Evolutionary conservation across 2,329 filamentous ascomycete species (phyloP).

Genomic region (Blastomyces gilchristii): DNA sequence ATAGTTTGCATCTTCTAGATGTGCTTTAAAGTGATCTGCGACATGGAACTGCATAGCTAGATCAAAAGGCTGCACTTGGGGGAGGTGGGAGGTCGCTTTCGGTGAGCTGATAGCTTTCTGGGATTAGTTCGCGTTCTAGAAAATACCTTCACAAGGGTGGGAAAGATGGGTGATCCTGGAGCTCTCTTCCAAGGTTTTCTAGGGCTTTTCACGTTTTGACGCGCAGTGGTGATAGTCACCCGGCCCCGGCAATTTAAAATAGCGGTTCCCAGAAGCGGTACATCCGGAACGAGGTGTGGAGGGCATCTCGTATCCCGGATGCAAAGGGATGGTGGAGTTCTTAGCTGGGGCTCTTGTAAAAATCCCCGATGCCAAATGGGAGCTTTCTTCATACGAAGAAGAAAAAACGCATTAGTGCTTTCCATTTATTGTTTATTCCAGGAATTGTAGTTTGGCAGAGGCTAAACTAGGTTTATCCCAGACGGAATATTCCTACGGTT

Average conservation of each 20-base stretch:
- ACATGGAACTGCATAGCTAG: slow-evolving; percentile 6
- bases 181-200: too few relatives aligned
- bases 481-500: not conserved
- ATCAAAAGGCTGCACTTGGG: not conserved
- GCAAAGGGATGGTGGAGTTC: not conserved
- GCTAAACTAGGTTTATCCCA: not conserved
- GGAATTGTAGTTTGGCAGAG: not conserved
- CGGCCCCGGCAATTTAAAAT: not conserved
- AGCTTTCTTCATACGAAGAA: not conserved
- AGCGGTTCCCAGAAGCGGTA: not conserved
- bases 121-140: not conserved
- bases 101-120: not conserved
- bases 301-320: not conserved
- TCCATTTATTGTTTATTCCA: slow-evolving; percentile 3
- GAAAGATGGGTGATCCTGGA: too few relatives aligned
- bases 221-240: not conserved
- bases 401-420: not conserved
- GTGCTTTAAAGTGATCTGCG: slow-evolving; percentile 11
- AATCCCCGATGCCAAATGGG: not conserved
- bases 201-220: not conserved
- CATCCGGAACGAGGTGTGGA: not conserved
- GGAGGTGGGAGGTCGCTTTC: not conserved
- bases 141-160: not conserved
- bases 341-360: not conserved
- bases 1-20: not conserved